Evolutionary conservation across 2,329 filamentous ascomycete species (phyloP).

Genomic region (Dactylellina parvicollis): DNA sequence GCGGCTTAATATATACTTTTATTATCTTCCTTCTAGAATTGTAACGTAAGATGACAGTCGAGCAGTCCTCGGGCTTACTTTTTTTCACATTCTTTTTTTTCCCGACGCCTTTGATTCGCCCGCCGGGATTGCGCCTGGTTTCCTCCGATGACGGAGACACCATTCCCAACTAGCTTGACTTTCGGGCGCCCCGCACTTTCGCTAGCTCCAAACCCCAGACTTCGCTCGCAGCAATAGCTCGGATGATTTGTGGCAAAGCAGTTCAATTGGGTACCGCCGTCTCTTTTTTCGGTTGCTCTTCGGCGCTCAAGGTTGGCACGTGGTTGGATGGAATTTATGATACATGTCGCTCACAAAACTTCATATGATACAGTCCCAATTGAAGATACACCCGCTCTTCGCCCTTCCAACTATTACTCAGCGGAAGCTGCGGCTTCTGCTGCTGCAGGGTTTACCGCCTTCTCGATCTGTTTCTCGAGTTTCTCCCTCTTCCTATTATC

Average conservation of each 20-base stretch:
- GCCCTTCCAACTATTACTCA: conserved; percentile 7
- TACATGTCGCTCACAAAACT: conserved; percentile 1
- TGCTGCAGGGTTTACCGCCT: background rate
- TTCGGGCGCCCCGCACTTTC: conserved; percentile 37
- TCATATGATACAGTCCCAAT: conserved; percentile 27
- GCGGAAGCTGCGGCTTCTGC: background rate
- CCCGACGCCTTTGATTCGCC: conserved; percentile 42
- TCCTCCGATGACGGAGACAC: conserved; percentile 51
- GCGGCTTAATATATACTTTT: conserved; percentile 33
- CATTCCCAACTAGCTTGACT: conserved; percentile 22
- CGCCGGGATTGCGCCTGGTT: conserved; percentile 16
- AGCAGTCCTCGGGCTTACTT: no score
- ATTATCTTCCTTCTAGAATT: background rate
- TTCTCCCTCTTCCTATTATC: conserved; percentile 39
- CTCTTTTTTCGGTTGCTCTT: conserved; percentile 8
- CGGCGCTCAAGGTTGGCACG: no score
- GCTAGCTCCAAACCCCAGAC: conserved; percentile 31
- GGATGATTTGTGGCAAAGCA: conserved; percentile 7
- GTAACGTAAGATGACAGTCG: background rate
- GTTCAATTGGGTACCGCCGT: conserved; percentile 10
- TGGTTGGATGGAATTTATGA: background rate
- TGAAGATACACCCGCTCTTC: background rate
- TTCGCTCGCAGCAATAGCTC: background rate
- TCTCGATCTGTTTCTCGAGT: conserved; percentile 22
- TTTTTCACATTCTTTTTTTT: conserved; percentile 33